Base-by-base conservation (phyloP, 2,329 filamentous ascomycete genomes). In the Ophiocordyceps unilateralis region DNA sequence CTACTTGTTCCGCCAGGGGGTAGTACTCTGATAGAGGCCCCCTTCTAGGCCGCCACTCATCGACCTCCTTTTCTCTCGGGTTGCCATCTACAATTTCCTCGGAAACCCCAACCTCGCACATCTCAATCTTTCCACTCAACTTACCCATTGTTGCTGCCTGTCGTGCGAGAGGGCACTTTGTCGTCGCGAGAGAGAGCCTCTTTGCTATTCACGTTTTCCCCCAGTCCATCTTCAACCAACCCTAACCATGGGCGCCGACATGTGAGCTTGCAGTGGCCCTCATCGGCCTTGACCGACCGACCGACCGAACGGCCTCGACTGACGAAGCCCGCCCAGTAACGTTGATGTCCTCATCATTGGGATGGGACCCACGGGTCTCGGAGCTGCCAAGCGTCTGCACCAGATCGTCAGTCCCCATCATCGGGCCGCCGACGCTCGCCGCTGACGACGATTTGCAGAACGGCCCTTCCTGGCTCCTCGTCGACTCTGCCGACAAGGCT, bases 261-360 rank as follows among this genome's bases (percentile, higher is more conserved):
- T 57, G 61, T 64, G 52, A 59, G 60, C 59, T 14, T 28, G 10
- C n/a, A 15, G n/a, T 23, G 12, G 22, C 11, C 14, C 6, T 22
- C 17, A 4, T 17, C n/a, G 7, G n/a, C n/a, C n/a, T n/a, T n/a
- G n/a, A n/a, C n/a, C n/a, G n/a, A n/a, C n/a, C n/a, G n/a, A n/a
- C n/a, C n/a, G n/a, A n/a, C 6, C 39, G n/a, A 37, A 24, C 7
- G 32, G 8, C 19, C n/a, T 5, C 5, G 15, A 30, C 53, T 55
- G 45, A 56, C 46, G 26, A 43, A 15, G 20, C 39, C 41, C 37
- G 20, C 45, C 14, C 64, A 93, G 87, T 64, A 81, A 86, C 58
- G 86, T 96, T 62, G 91, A 98, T 68, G 83, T 98, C 54, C 85
- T 98, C 61, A 80, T 98, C 65, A 95, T 96, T 70, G 91, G 91